Base-by-base conservation (phyloP, 1,284 basidiomycete species). In the Ganoderma lingzhi region DNA sequence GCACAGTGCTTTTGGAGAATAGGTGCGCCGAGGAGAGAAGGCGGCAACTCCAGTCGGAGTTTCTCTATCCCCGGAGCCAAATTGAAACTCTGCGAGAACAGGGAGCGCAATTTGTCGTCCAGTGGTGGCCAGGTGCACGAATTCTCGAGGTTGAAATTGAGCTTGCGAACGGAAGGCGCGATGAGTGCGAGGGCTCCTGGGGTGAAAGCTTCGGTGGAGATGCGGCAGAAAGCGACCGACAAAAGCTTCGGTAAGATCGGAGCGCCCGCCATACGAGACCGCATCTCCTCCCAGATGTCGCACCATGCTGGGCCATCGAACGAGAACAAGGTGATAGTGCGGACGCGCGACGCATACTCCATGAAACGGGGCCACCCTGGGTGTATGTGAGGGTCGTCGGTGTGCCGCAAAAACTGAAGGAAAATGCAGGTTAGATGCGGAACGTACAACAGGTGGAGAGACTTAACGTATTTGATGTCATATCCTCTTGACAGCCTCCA, bases 121-220 rank as follows among this genome's bases (percentile, higher is more conserved):
- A 56, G 3, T 8, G 32, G 28, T 23, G 53, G 53, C 53, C 53
- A 30, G 8, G 14, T 17, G 53, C 53, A 51, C 4, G 48, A 2
- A 12, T 15, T 56, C 30, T 32, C 53, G 30, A 56, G 28, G 14
- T 30, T 56, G 53, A 56, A 17, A 19, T 35, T 56, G 37, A 65
- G 35, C 0, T 55, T 37, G n/a, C 51, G 51, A 14, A 63, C 53
- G 6, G 66, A 58, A 28, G 66, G 53, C 39, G 66, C n/a, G 23
- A 67, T 63, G n/a, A 67, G 53, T 9, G 6, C 10, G 4, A 56
- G 41, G 23, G n/a, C 53, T 1, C 51, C 66, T 6, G 17, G 35
- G 17, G n/a, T 41, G n/a, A 23, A 2, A 5, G 44, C 17, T 23
- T 12, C 2, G 1, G 30, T 30, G 30, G 53, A 56, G 6, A 56